phyloP scores from a whole-genome alignment of 768 basidiomycete genomes.

The Leucocoprinus birnbaumii region DNA sequence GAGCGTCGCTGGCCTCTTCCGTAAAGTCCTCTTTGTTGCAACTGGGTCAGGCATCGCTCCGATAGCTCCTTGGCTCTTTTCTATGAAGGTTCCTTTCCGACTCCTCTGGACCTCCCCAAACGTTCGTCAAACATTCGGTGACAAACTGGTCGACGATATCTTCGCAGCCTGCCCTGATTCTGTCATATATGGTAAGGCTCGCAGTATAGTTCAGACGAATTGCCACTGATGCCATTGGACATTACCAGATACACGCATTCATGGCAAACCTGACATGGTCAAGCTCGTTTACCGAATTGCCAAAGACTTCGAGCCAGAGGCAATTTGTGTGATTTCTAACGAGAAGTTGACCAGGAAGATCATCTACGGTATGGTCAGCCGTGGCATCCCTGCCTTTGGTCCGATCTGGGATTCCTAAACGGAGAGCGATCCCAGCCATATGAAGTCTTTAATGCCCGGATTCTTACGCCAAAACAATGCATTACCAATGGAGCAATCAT shows the following conservation, averaged over 20 bases:
- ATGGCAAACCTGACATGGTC: conserved; percentile 39
- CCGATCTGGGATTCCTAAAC: conserved; percentile 40
- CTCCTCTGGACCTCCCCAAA: conserved; percentile 41
- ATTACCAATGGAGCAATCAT: too few species aligned
- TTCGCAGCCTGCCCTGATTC: conserved; percentile 36
- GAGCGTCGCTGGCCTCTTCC: conserved; percentile 47
- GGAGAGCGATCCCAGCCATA: too few species aligned
- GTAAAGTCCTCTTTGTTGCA: conserved; percentile 48
- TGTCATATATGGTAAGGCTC: conserved; percentile 25
- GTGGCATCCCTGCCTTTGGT: conserved; percentile 38
- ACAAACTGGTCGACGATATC: conserved; percentile 34
- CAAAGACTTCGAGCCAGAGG: conserved; percentile 34
- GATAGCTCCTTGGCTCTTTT: conserved; percentile 32
- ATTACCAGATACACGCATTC: conserved; percentile 30
- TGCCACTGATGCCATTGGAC: not conserved
- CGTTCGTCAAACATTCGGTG: conserved; percentile 37
- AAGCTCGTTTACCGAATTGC: conserved; percentile 35
- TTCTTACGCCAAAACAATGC: too few species aligned
- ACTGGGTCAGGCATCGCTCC: conserved; percentile 56
- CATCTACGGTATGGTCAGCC: conserved; percentile 36
- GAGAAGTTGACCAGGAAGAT: conserved; percentile 36
- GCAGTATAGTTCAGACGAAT: not conserved
- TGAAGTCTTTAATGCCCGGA: too few species aligned
- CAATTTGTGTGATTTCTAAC: conserved; percentile 40
- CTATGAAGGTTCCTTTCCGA: conserved; percentile 31